Percentiles rank a stretch among this genome's conserved stretches.
Evolutionary conservation across 2,329 filamentous ascomycete genomes (phyloP).

Genomic region (Cryoendolithus antarcticus): DNA sequence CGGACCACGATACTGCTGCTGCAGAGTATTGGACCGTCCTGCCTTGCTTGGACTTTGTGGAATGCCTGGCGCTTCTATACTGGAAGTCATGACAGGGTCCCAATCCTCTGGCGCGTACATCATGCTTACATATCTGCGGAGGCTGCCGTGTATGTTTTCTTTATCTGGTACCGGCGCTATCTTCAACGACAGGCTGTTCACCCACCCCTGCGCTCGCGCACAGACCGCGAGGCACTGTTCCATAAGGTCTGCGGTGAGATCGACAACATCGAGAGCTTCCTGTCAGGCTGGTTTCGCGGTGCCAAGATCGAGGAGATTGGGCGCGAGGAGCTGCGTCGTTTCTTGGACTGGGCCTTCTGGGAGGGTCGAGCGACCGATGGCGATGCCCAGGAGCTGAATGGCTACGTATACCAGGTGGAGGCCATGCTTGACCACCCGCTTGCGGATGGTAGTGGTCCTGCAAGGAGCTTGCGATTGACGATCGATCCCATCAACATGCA

Average conservation of each 20-base stretch:
- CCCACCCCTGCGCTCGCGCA: slow-evolving; percentile 32
- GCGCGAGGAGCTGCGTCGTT: slow-evolving; percentile 56
- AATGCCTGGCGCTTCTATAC: slow-evolving; percentile 3
- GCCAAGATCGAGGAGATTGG: slow-evolving; percentile 45
- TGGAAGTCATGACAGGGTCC: slow-evolving; percentile 6
- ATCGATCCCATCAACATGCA: slow-evolving; percentile 43
- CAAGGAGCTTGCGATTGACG: slow-evolving; percentile 49
- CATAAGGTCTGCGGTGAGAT: slow-evolving; percentile 43
- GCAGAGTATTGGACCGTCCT: slow-evolving; percentile 11
- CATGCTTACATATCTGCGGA: slow-evolving; percentile 39
- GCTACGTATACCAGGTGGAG: slow-evolving; percentile 43
- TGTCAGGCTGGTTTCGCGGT: slow-evolving; percentile 55
- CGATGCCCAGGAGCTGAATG: slow-evolving; percentile 34
- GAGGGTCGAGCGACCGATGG: slow-evolving; percentile 51
- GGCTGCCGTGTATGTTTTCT: slow-evolving; percentile 43
- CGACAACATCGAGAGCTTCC: slow-evolving; percentile 42
- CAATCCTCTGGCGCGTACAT: slow-evolving; percentile 16
- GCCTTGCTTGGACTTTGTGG: slow-evolving; percentile 13
- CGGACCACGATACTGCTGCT: slow-evolving; percentile 10
- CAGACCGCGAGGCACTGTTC: slow-evolving; percentile 45
- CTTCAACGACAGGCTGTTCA: slow-evolving; percentile 42
- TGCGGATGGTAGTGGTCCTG: slow-evolving; percentile 44
- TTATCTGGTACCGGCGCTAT: slow-evolving; percentile 38
- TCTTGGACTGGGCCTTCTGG: slow-evolving; percentile 54
- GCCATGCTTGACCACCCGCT: slow-evolving; percentile 14